Percentiles rank a stretch among this genome's conserved stretches.
Conservation (phyloP, 345 rosid species). For the Microcos paniculata region DNA sequence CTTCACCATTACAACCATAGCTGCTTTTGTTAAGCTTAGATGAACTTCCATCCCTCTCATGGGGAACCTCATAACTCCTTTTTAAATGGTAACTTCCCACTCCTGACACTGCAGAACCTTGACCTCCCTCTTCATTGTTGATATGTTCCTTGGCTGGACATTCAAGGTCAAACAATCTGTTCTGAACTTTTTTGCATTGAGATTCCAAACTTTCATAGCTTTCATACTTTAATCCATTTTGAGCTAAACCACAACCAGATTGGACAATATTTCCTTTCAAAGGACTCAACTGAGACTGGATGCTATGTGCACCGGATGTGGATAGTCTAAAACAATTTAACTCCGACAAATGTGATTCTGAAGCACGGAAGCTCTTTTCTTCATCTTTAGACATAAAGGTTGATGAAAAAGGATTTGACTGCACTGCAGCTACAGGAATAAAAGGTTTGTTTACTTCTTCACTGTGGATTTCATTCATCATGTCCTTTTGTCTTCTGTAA, state of each 20-base stretch:
- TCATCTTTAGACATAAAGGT: slow-evolving; percentile 29
- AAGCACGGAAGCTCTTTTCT: slow-evolving; percentile 12
- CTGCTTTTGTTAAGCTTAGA: slow-evolving; percentile 9
- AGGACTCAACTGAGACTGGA: slow-evolving; percentile 35
- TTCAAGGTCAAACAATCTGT: slow-evolving; percentile 59
- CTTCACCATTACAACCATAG: slow-evolving; percentile 32
- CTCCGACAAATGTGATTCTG: slow-evolving; percentile 16
- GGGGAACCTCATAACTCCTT: slow-evolving; percentile 22
- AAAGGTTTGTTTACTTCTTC: slow-evolving; percentile 34
- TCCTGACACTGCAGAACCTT: slow-evolving; percentile 26
- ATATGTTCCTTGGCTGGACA: slow-evolving; percentile 56
- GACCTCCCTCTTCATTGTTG: slow-evolving; percentile 39
- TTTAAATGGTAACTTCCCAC: slow-evolving; percentile 13
- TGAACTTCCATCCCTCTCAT: slow-evolving; percentile 13
- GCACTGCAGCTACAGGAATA: slow-evolving; percentile 26
- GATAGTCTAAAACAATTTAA: slow-evolving; percentile 19
- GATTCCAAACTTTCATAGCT: slow-evolving; percentile 34
- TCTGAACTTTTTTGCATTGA: slow-evolving; percentile 36
- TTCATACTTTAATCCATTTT: slow-evolving; percentile 30
- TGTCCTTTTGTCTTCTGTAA: slow-evolving; percentile 57
- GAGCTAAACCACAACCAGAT: slow-evolving; percentile 32
- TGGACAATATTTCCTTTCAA: slow-evolving; percentile 36
- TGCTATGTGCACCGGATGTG: slow-evolving; percentile 38
- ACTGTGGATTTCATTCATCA: slow-evolving; percentile 73
- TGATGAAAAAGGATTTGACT: slow-evolving; percentile 26